Evolutionary conservation across 208 protist species (phyloP).

Genomic region (Trypanosoma conorhini): DNA sequence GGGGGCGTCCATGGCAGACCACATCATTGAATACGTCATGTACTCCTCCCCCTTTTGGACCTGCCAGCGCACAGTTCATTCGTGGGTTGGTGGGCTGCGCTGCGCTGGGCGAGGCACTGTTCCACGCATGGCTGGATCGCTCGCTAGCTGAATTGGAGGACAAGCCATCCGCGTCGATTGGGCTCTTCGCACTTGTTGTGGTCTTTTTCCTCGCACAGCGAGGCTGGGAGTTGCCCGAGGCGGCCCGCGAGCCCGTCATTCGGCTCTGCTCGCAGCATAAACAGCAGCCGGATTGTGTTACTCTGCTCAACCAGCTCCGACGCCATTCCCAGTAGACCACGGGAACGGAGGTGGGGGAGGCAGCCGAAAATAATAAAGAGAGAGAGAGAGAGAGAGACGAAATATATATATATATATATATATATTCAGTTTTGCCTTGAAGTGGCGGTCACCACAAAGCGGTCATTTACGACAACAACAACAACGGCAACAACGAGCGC

Average conservation of each 20-base stretch:
- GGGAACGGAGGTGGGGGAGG: neutral
- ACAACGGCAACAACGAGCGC: neutral
- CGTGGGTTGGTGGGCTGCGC: conserved; percentile 44
- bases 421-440: neutral
- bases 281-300: conserved; percentile 25
- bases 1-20: conserved; percentile 6
- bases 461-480: neutral
- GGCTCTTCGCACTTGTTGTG: conserved; percentile 40
- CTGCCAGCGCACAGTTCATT: conserved; percentile 53
- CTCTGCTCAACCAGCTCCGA: conserved; percentile 15
- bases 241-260: conserved; percentile 10
- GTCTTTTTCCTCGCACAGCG: conserved; percentile 40
- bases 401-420: neutral
- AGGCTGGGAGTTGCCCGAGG: conserved; percentile 22
- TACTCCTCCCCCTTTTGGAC: conserved; percentile 39
- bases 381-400: neutral
- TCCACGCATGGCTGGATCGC: conserved; percentile 42
- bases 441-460: neutral
- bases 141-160: conserved; percentile 26
- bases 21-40: conserved; percentile 41
- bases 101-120: conserved; percentile 30
- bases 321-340: conserved; percentile 1
- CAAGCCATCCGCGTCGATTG: conserved; percentile 26
- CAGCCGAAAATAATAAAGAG: neutral
- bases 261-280: conserved; percentile 21